Evolutionary conservation across 164 flowering plant genomes (phyloP).

Genomic region (Warburgia ugandensis): DNA sequence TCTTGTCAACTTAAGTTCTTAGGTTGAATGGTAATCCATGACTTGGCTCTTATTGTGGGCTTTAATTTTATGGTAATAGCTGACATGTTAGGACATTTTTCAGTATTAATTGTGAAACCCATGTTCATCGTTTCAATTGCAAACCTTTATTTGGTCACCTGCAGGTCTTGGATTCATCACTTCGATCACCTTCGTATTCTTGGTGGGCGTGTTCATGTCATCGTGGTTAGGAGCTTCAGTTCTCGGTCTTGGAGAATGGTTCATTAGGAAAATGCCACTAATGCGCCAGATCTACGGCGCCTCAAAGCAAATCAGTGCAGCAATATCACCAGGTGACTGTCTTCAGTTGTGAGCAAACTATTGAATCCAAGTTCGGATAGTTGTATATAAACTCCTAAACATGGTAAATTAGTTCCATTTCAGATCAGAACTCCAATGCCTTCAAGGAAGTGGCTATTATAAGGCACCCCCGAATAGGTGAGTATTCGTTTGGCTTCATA

Average conservation of each 20-base stretch:
- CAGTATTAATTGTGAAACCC: too few species aligned
- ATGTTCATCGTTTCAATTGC: neutral
- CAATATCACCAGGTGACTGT: conserved; percentile 43
- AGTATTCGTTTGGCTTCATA: conserved; percentile 64
- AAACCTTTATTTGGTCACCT: neutral
- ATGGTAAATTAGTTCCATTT: too few species aligned
- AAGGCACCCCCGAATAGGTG: conserved; percentile 63
- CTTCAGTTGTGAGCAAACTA: neutral
- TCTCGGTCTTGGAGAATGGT: conserved; percentile 43
- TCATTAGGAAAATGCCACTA: conserved; percentile 46
- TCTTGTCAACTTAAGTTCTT: too few species aligned
- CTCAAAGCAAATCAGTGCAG: conserved; percentile 50
- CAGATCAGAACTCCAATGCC: conserved; percentile 46
- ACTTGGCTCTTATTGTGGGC: too few species aligned
- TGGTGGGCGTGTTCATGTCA: conserved; percentile 50
- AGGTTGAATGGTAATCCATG: too few species aligned
- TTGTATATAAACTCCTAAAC: too few species aligned
- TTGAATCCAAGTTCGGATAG: too few species aligned
- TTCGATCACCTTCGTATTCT: conserved; percentile 41
- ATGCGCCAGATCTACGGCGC: conserved; percentile 43
- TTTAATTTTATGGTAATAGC: too few species aligned
- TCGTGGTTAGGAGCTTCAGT: conserved; percentile 53
- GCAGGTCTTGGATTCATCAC: conserved; percentile 52
- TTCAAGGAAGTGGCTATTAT: conserved; percentile 70
- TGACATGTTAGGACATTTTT: too few species aligned